Evolutionary conservation across 768 basidiomycete genomes (phyloP).

Genomic region (Tephrocybe sp.): DNA sequence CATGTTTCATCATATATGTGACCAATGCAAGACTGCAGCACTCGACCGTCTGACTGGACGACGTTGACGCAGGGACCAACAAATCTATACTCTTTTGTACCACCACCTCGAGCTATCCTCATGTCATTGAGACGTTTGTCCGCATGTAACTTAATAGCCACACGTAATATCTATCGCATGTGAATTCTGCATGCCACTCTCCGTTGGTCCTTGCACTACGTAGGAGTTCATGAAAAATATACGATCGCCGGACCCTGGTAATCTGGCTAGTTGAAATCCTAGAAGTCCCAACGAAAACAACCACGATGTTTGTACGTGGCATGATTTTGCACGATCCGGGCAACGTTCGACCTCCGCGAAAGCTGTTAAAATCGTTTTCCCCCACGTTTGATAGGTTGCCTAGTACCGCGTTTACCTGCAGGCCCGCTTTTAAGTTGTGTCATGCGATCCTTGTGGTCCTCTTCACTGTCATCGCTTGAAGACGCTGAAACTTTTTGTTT

Average conservation of each 20-base stretch:
- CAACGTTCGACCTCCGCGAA: neutral
- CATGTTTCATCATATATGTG: slow-evolving; percentile 67
- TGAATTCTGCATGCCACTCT: neutral
- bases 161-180: neutral
- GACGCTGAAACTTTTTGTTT: slow-evolving; percentile 33
- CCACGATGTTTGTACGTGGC: neutral
- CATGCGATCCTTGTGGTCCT: slow-evolving; percentile 43
- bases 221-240: neutral
- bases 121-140: neutral
- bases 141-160: neutral
- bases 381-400: slow-evolving; percentile 76
- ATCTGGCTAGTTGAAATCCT: no score
- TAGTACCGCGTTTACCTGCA: slow-evolving; percentile 47
- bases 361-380: slow-evolving; percentile 67
- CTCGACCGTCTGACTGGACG: slow-evolving; percentile 24
- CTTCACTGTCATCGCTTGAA: slow-evolving; percentile 60
- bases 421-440: slow-evolving; percentile 37
- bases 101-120: neutral
- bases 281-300: no score
- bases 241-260: no score
- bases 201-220: neutral
- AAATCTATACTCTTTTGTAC: neutral
- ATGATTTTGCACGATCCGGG: neutral
- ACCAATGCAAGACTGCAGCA: slow-evolving; percentile 45
- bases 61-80: slow-evolving; percentile 1